Percentiles rank a stretch among this genome's conserved stretches.
These are phyloP conservation scores for Davidsoniella virescens DNA, from an alignment of 2,329 filamentous ascomycete genomes.

Conservation along the genomic window DNA sequence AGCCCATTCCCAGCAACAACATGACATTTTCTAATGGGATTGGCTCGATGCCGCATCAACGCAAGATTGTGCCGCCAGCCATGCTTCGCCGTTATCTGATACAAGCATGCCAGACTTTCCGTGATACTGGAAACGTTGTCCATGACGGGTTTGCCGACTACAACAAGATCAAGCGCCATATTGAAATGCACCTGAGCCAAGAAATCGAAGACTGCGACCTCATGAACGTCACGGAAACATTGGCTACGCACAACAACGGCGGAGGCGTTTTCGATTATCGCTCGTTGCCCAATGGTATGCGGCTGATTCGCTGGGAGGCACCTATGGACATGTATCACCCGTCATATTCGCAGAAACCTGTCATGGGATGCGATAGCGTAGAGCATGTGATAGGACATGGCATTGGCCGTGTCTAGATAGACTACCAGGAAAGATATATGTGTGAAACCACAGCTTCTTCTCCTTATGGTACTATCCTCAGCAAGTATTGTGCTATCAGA, in stretches of 20 bases:
- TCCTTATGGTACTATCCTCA: no score
- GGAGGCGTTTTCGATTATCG: conserved; percentile 71
- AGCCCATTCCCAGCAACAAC: conserved; percentile 22
- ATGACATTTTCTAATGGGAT: not conserved
- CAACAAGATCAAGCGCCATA: conserved; percentile 46
- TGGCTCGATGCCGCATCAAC: not conserved
- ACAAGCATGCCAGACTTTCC: conserved; percentile 54
- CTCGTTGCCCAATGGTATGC: conserved; percentile 25
- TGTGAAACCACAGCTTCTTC: no score
- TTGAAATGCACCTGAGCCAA: conserved; percentile 36
- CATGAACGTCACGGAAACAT: conserved; percentile 74
- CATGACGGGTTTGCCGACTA: conserved; percentile 50
- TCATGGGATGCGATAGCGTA: not conserved
- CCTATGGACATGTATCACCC: not conserved
- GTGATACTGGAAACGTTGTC: conserved; percentile 20
- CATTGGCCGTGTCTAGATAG: not conserved
- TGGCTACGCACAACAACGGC: conserved; percentile 72
- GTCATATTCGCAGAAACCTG: not conserved
- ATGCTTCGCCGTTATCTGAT: conserved; percentile 60
- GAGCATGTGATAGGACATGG: conserved; percentile 5
- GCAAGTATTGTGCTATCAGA: no score
- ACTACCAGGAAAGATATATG: no score
- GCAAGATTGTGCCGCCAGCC: conserved; percentile 22
- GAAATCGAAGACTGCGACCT: conserved; percentile 43
- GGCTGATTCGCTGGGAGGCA: conserved; percentile 32